These are phyloP conservation scores for Phialocephala subalpina DNA, from an alignment of 2,329 filamentous ascomycete species.

Conservation along the genomic window DNA sequence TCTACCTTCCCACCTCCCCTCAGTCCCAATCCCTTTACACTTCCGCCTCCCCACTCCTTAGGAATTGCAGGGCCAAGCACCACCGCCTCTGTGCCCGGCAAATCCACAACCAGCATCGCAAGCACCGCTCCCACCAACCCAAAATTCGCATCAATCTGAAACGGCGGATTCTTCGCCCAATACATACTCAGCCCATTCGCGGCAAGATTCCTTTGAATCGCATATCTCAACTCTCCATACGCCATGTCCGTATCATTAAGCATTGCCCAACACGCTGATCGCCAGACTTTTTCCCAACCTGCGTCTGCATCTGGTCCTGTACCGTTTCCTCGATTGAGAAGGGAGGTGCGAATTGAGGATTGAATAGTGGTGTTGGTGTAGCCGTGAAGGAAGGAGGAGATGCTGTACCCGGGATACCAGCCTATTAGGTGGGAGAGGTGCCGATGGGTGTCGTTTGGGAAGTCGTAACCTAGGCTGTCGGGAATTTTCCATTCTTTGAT, in stretches of 20 bases:
- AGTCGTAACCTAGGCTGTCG: slow-evolving; percentile 44
- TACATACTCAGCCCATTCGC: slow-evolving; percentile 62
- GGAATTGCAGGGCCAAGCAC: slow-evolving; percentile 58
- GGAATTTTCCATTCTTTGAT: slow-evolving; percentile 60
- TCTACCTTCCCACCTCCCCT: slow-evolving; percentile 53
- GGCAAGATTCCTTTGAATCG: slow-evolving; percentile 58
- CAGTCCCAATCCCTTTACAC: slow-evolving; percentile 52
- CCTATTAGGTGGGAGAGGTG: slow-evolving; percentile 64
- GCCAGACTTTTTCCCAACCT: slow-evolving; percentile 67
- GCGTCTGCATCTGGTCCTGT: slow-evolving; percentile 57
- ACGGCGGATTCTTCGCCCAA: slow-evolving; percentile 52
- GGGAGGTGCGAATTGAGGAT: slow-evolving; percentile 53
- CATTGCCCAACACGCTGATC: slow-evolving; percentile 62
- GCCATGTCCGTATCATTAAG: slow-evolving; percentile 59
- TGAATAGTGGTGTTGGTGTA: slow-evolving; percentile 54
- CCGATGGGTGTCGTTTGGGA: slow-evolving; percentile 54
- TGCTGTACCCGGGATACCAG: slow-evolving; percentile 61
- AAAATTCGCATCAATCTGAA: slow-evolving; percentile 68
- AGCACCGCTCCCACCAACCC: slow-evolving; percentile 58
- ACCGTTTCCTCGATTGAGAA: slow-evolving; percentile 56
- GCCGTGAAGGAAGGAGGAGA: slow-evolving; percentile 52
- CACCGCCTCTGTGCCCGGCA: slow-evolving; percentile 48
- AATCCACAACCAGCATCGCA: slow-evolving; percentile 60
- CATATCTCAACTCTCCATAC: slow-evolving; percentile 56
- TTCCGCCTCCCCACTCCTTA: slow-evolving; percentile 51